These are phyloP conservation scores for Moringa oleifera DNA, from an alignment of 345 rosid species.

Conservation along the genomic window DNA sequence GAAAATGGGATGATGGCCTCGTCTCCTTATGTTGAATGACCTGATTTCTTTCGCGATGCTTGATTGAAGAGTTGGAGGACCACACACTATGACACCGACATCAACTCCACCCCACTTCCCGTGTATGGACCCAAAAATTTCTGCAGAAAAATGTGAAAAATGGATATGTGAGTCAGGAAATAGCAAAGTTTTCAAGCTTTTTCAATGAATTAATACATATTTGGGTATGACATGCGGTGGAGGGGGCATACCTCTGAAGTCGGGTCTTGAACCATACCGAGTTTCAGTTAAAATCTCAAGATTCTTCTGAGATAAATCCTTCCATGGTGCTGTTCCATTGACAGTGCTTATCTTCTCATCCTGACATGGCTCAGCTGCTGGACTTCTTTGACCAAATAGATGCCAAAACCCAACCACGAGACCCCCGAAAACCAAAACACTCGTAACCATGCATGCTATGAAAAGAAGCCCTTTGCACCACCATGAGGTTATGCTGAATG, in stretches of 20 bases:
- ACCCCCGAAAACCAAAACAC: conserved; percentile 68
- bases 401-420: conserved; percentile 65
- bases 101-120: conserved; percentile 67
- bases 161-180: neutral
- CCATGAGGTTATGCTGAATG: conserved; percentile 47
- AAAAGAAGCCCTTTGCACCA: conserved; percentile 85
- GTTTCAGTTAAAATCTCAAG: conserved; percentile 22
- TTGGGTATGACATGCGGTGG: too few species aligned
- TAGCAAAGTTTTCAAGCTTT: too few species aligned
- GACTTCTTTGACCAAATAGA: conserved; percentile 42
- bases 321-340: conserved; percentile 11
- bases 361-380: conserved; percentile 15
- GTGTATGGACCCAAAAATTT: conserved; percentile 43
- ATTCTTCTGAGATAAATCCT: conserved; percentile 14
- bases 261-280: conserved; percentile 75
- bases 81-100: conserved; percentile 81
- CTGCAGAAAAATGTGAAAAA: conserved; percentile 29
- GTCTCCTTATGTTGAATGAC: conserved; percentile 43
- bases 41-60: conserved; percentile 80
- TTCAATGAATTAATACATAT: too few species aligned
- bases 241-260: conserved; percentile 53
- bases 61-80: conserved; percentile 66
- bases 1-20: conserved; percentile 39
- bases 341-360: conserved; percentile 7
- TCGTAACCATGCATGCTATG: conserved; percentile 54